Conservation (phyloP, 495 filamentous ascomycete species). For the Trichocladium uniseriatum region DNA sequence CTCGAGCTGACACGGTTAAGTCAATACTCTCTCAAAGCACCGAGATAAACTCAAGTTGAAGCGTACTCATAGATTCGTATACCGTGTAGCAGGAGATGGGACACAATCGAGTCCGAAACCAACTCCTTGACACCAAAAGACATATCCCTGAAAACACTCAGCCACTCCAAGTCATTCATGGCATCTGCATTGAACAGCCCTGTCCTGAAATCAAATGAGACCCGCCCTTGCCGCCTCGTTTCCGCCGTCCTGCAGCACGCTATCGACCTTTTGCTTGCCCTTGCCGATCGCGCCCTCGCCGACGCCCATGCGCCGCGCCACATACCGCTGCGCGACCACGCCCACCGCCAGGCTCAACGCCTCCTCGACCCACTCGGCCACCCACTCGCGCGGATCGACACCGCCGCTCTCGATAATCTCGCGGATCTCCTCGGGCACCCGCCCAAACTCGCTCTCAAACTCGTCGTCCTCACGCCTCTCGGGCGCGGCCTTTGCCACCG, state of each 20-base stretch:
- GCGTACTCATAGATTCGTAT: no score
- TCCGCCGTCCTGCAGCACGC: constrained; percentile 58
- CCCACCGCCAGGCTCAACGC: constrained; percentile 69
- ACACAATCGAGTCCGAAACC: no score
- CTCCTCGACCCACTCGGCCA: constrained; percentile 95
- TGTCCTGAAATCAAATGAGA: constrained; percentile 28
- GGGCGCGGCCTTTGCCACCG: constrained; percentile 41
- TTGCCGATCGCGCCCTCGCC: constrained; percentile 74
- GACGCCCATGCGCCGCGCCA: constrained; percentile 90
- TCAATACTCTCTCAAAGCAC: no score
- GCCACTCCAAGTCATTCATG: no score
- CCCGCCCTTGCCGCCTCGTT: constrained; percentile 76
- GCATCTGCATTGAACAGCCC: no score
- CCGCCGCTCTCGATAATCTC: constrained; percentile 84
- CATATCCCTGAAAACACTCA: no score
- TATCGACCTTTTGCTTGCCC: constrained; percentile 68
- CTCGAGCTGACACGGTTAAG: no score
- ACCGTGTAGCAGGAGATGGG: no score
- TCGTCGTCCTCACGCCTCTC: constrained; percentile 33
- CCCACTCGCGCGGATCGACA: constrained; percentile 93
- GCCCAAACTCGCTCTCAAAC: constrained; percentile 17
- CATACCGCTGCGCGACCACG: constrained; percentile 89
- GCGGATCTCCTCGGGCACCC: constrained; percentile 70
- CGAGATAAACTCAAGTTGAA: no score
- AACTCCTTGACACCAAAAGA: no score